Evolutionary conservation across 2,329 filamentous ascomycete genomes (phyloP).

Genomic region (Fusarium penzigii): DNA sequence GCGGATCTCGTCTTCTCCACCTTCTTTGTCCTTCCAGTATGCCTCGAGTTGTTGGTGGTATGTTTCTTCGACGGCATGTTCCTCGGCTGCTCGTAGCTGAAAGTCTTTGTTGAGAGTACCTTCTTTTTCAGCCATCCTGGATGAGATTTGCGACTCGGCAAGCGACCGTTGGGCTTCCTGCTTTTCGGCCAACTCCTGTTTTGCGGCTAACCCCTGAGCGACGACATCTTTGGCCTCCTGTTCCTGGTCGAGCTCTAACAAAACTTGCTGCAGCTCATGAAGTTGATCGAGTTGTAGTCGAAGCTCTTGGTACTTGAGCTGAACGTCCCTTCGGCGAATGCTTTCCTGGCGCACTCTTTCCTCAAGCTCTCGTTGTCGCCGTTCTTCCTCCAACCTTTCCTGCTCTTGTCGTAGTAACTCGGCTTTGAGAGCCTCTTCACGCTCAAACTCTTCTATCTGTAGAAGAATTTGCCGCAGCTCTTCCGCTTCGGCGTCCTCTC

Average conservation of each 20-base stretch:
- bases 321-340: constrained; percentile 40
- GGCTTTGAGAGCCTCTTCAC: constrained; percentile 44
- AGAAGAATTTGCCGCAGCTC: constrained; percentile 43
- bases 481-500: constrained; percentile 37
- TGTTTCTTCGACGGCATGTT: constrained; percentile 44
- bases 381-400: constrained; percentile 38
- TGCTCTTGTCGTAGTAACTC: constrained; percentile 42
- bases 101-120: constrained; percentile 42
- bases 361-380: constrained; percentile 38
- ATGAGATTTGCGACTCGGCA: constrained; percentile 26
- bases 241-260: constrained; percentile 41
- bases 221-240: constrained; percentile 33
- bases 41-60: constrained; percentile 42
- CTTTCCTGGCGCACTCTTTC: constrained; percentile 43
- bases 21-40: constrained; percentile 40
- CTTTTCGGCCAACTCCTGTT: constrained; percentile 34
- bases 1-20: constrained; percentile 34
- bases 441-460: constrained; percentile 51
- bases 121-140: constrained; percentile 37
- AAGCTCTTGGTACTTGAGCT: constrained; percentile 41
- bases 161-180: constrained; percentile 37
- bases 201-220: constrained; percentile 21
- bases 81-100: constrained; percentile 39
- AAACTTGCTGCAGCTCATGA: constrained; percentile 43
- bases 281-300: constrained; percentile 39